phyloP scores from a whole-genome alignment of 768 basidiomycete genomes.

The Paxillus involutus region DNA sequence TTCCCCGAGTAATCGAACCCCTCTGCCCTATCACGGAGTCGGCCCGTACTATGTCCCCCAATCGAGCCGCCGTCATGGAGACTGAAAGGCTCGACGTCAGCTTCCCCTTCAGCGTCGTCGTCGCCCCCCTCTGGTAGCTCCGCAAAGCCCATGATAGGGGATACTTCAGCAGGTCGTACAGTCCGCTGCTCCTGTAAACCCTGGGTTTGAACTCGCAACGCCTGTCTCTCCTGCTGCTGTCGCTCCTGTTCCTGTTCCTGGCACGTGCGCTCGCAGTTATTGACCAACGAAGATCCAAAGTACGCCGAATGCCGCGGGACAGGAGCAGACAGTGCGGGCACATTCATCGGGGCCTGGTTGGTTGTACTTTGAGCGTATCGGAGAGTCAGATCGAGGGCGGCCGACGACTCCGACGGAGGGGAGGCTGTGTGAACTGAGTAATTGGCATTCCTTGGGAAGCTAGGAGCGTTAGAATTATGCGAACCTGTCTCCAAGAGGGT shows the following conservation, averaged over 20 bases:
- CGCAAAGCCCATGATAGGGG: constrained; percentile 30
- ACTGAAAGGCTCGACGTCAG: constrained; percentile 27
- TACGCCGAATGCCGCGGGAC: constrained; percentile 34
- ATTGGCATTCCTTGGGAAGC: constrained; percentile 4
- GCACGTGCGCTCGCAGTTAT: constrained; percentile 36
- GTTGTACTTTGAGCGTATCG: constrained; percentile 21
- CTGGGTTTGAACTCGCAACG: constrained; percentile 31
- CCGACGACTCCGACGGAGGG: constrained; percentile 15
- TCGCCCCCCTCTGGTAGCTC: constrained; percentile 30
- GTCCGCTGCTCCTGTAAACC: constrained; percentile 32
- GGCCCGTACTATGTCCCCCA: constrained; percentile 30
- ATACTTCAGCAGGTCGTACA: constrained; percentile 33
- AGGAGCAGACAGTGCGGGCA: constrained; percentile 29
- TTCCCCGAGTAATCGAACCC: constrained; percentile 22
- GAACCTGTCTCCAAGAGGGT: constrained; percentile 29
- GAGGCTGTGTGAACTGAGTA: constrained; percentile 11
- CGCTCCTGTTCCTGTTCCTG: constrained; percentile 40
- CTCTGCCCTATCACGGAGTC: constrained; percentile 6
- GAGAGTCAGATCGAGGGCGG: constrained; percentile 23
- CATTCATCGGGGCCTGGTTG: constrained; percentile 20
- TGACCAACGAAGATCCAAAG: constrained; percentile 29
- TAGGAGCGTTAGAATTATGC: constrained; percentile 9
- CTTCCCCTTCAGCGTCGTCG: constrained; percentile 37
- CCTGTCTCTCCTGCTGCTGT: constrained; percentile 28
- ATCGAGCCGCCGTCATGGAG: constrained; percentile 17